Evolutionary conservation across 2,329 filamentous ascomycete species (phyloP), one percentile per base, ranked within the genome.

Genomic region (Fusarium sp.): DNA sequence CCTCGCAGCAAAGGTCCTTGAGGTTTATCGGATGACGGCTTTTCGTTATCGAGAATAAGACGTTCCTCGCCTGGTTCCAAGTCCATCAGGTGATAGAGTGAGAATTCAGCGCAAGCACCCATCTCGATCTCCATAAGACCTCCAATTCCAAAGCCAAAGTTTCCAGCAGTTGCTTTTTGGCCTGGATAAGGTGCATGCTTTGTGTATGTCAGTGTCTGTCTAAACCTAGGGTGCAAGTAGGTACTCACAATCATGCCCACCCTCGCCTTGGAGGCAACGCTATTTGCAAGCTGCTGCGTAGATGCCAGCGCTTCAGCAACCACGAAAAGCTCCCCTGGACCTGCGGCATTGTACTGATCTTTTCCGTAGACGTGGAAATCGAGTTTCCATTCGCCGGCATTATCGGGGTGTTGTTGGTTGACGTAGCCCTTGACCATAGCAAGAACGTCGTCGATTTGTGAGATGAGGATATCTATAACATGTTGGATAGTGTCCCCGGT

Each of bases 121-220:
- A 75, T 27, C 18, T 79, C 77, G 31, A 80, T 64, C 38, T 80
- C 78, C 75, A 79, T 75, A 2, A 74, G 58, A 0, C 79, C 82
- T 0, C 79, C 79, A 20, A 81, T 76, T 0, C 79, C 79, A 6
- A 80, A 80, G 0, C 84, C 86, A 50, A 89, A 84, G 67, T 89
- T 89, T 0, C 88, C 88, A 0, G 84, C 81, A 0, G 87, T 89
- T 0, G 87, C 87, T n/a, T 86, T 85, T 73, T 89, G 87, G 0
- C 84, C 83, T 0, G 81, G 79, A 63, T 89, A 89, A 0, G 84
- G 81, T 0, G 79, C 84, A 69, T 90, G 88, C 75, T 77, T 27
- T 3, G 8, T 1, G 5, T 1, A 1, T 5, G 22, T 70, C 24
- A 71, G 62, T 2, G 0, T 29, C 16, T 5, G 13, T 3, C 3